Evolutionary conservation across 2,329 filamentous ascomycete species (phyloP), one percentile per base, ranked within the genome.

Genomic region (Tolypocladium ophioglossoides): DNA sequence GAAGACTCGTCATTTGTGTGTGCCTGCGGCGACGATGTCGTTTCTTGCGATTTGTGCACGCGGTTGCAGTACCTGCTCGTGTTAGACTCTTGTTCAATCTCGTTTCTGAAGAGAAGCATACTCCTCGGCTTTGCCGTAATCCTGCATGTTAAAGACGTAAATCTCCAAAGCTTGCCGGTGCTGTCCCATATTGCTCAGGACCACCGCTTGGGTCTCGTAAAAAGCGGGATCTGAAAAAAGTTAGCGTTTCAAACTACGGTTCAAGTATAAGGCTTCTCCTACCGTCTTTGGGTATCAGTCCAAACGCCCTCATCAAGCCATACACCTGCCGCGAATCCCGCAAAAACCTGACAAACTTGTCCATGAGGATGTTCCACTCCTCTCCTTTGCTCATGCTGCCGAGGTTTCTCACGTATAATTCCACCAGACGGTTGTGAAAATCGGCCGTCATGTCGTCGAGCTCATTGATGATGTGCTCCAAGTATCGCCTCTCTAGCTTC

Each of bases 121-220:
- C 86, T 96, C 90, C 79, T 99, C 94, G 35, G 94, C 94, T 70
- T 96, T 97, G 14, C 74, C 75, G 58, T 89, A 92, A 68, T 96
- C 86, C 61, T 87, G 76, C 68, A 99, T 82, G 68, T 92, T 94
- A 72, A 96, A 99, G 32, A 97, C 92, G 67, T 96, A 99, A 52
- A 99, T 96, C 66, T 94, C 87, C n/a, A 99, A 74, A 0, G 94
- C 94, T 70, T 97, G 91, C 66, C 90, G 91, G 72, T 99, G 91
- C 63, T 92, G 87, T 8, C 89, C 90, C 89, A 97, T 96, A 62
- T 94, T 95, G 70, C 89, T 91, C 40, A 97, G 81, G 22, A 97
- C 85, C 47, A 97, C 86, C 8, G 94, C 94, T 57, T 92, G 85
- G 2, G 90, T 84, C 68, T 97, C 92, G 68, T 87, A 95, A 64